These are phyloP conservation scores for Cornus florida DNA, from an alignment of 148 eudicot genomes.

Conservation along the genomic window DNA sequence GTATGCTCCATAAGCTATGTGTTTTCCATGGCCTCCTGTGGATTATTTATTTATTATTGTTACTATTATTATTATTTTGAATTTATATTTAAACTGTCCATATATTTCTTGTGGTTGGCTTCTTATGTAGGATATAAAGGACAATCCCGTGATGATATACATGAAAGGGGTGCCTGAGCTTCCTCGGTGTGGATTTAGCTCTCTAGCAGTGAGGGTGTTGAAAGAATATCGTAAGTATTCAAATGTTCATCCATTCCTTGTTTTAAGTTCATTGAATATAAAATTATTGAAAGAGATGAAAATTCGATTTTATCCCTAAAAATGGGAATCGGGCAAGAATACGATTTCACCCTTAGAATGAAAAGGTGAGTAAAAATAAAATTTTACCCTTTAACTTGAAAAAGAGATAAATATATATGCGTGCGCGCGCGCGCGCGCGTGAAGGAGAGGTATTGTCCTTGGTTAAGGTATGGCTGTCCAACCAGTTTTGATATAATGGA, in stretches of 20 bases:
- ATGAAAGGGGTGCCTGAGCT: conserved; percentile 88
- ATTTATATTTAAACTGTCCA: neutral
- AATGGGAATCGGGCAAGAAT: too few relatives aligned
- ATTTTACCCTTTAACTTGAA: too few relatives aligned
- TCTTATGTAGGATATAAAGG: conserved; percentile 74
- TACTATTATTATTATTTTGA: too few relatives aligned
- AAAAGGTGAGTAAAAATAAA: too few relatives aligned
- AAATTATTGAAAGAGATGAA: neutral
- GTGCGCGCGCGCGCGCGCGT: too few relatives aligned
- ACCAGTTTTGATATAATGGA: too few relatives aligned
- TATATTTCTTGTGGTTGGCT: conserved; percentile 13
- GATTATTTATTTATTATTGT: neutral
- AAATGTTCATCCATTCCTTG: neutral
- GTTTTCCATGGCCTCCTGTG: neutral
- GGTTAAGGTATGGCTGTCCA: too few relatives aligned
- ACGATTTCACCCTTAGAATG: too few relatives aligned
- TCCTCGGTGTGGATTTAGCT: conserved; percentile 95
- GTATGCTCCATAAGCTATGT: neutral
- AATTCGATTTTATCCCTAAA: too few relatives aligned
- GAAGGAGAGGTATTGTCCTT: too few relatives aligned
- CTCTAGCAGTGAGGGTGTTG: conserved; percentile 82
- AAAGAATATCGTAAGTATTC: conserved; percentile 68
- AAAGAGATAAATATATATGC: too few relatives aligned
- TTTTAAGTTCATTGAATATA: neutral
- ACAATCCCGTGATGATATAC: conserved; percentile 85